Percentiles rank a stretch among this genome's conserved stretches.
phyloP scores from a whole-genome alignment of 768 basidiomycete genomes.

The Pholiota molesta region DNA sequence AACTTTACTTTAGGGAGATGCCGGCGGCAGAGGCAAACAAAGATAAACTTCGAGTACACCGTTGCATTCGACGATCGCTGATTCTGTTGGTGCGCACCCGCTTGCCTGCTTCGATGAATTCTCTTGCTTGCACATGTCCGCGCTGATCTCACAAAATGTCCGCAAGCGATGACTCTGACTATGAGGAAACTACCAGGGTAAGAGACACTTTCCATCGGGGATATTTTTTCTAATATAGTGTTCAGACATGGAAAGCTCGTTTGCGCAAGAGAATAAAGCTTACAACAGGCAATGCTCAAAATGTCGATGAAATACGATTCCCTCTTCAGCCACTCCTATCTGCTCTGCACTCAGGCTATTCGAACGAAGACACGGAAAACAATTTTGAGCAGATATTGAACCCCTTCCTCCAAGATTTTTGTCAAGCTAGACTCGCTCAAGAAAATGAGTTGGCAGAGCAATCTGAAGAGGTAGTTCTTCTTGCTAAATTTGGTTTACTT shows the following conservation, averaged over 20 bases:
- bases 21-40: no score
- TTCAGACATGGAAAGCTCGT: not conserved
- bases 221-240: not conserved
- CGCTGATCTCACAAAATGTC: constrained; percentile 1
- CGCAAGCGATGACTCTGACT: constrained; percentile 11
- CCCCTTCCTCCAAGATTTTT: constrained; percentile 28
- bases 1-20: no score
- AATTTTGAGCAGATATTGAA: constrained; percentile 37
- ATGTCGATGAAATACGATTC: constrained; percentile 2
- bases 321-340: constrained; percentile 14
- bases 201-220: no score
- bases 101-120: no score
- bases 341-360: constrained; percentile 2
- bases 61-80: no score
- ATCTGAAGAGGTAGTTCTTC: constrained; percentile 25
- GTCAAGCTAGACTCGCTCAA: constrained; percentile 24
- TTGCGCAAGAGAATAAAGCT: constrained; percentile 13
- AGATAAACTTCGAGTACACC: no score
- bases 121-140: no score
- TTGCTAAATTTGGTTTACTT: not conserved
- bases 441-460: constrained; percentile 25
- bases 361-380: constrained; percentile 15
- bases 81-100: no score
- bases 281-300: not conserved
- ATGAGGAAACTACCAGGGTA: constrained; percentile 1